Evolutionary conservation across 805 yeast species (phyloP).

Genomic region (Starmera amethionina): DNA sequence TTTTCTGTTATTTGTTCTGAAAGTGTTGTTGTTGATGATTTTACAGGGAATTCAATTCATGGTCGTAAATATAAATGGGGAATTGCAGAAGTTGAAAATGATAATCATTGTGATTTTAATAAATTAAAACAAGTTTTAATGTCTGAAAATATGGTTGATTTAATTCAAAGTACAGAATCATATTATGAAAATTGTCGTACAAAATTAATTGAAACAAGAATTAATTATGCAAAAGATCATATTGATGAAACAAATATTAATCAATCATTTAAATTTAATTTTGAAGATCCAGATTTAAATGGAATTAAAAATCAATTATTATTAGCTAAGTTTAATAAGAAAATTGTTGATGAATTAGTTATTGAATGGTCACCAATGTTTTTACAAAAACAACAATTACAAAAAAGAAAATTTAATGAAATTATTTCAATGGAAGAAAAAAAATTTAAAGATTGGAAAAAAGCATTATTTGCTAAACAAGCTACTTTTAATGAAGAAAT

Average conservation of each 20-base stretch:
- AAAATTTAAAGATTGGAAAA: slow-evolving; percentile 55
- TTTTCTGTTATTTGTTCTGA: slow-evolving; percentile 66
- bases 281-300: slow-evolving; percentile 19
- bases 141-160: slow-evolving; percentile 65
- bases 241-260: slow-evolving; percentile 1
- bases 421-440: slow-evolving; percentile 39
- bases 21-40: slow-evolving; percentile 27
- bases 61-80: slow-evolving; percentile 88
- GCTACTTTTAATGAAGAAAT: slow-evolving; percentile 45
- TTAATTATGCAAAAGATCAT: slow-evolving; percentile 16
- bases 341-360: slow-evolving; percentile 28
- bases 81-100: slow-evolving; percentile 70
- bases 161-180: slow-evolving; percentile 66
- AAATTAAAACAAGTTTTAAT: slow-evolving; percentile 56
- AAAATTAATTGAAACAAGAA: slow-evolving; percentile 42
- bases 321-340: slow-evolving; percentile 27
- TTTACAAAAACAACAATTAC: slow-evolving; percentile 31
- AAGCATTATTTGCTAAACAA: slow-evolving; percentile 44
- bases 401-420: slow-evolving; percentile 34
- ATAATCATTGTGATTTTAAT: slow-evolving; percentile 65
- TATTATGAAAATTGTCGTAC: slow-evolving; percentile 63
- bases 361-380: slow-evolving; percentile 37
- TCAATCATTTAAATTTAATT: slow-evolving; percentile 8
- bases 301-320: slow-evolving; percentile 28
- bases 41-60: slow-evolving; percentile 41